Base-by-base conservation (phyloP, 2,329 filamentous ascomycete species). In the Aspergillus brasiliensis region DNA sequence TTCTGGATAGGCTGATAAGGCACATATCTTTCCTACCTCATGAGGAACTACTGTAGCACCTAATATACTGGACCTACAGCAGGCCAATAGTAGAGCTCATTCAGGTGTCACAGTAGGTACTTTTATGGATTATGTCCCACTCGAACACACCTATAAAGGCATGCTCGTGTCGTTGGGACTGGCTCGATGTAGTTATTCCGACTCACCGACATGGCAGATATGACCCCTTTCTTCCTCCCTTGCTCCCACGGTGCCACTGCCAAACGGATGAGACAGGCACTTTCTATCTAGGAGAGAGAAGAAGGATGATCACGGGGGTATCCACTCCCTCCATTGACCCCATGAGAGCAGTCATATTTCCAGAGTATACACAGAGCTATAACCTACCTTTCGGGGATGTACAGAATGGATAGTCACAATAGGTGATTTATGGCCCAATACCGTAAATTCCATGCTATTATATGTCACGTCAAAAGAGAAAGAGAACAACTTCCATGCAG, bases 301-400 rank as follows among this genome's bases (percentile, higher is more conserved):
- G 46, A 44, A 28, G 37, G 34, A 54, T 28, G 37, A 40, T 40
- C 37, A 54, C n/a, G 51, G 37, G 34, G 25, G 13, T 25, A 48
- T 27, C 11, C 13, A 27, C 44, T 54, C 31, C 19, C 10, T 51
- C 34, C 17, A 25, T 25, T 31, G 11, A 19, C 13, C 28, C 44
- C 19, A 34, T 51, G 47, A 42, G 59, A 62, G 54, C 57, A 57
- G 60, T 62, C 57, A 60, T 27, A 56, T 62, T 38, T 46, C 34
- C 37, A n/a, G n/a, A n/a, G 58, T 38, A 28, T 42, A 42, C 51
- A 23, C 25, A 53, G 17, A 13, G 47, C 46, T 15, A 11, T 23
- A 52, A 49, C 44, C 53, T 54, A 46, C 56, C 54, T 49, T 38
- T 40, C 37, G 21, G 46, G 47, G 46, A 49, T 49, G 27, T 11